A percentile compares a stretch with the other conserved stretches of the same genome.
Evolutionary conservation across 2,329 filamentous ascomycete genomes (phyloP).

Genomic region (Aureobasidium vineae): DNA sequence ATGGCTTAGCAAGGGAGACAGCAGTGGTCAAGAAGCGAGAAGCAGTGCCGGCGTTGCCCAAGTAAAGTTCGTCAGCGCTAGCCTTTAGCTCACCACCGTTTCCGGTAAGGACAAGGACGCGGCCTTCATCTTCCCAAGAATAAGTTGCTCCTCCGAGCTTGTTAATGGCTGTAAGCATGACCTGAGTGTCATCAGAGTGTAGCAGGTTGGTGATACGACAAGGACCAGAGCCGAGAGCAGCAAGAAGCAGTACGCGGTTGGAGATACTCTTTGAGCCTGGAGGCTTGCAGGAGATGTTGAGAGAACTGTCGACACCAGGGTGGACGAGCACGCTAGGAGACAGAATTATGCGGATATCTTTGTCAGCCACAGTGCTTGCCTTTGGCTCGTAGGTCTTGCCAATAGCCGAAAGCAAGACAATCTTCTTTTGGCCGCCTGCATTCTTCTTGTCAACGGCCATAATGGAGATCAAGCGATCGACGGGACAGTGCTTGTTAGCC

Average conservation of each 20-base stretch:
- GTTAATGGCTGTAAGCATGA: slow-evolving; percentile 90
- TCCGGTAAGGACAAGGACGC: slow-evolving; percentile 82
- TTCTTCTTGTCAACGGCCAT: slow-evolving; percentile 99
- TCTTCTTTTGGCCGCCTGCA: slow-evolving; percentile 89
- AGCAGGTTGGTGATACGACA: slow-evolving; percentile 90
- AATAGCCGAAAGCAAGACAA: slow-evolving; percentile 87
- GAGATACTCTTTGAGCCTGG: slow-evolving; percentile 98
- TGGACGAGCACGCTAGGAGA: slow-evolving; percentile 73
- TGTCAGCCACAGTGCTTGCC: slow-evolving; percentile 85
- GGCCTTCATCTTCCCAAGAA: slow-evolving; percentile 92
- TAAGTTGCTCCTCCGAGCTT: slow-evolving; percentile 84
- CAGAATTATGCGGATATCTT: slow-evolving; percentile 76
- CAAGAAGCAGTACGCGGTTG: slow-evolving; percentile 90
- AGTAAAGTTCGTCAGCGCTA: slow-evolving; percentile 73
- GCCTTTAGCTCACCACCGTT: slow-evolving; percentile 84
- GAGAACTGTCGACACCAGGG: slow-evolving; percentile 65
- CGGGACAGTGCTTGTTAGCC: slow-evolving; percentile 81
- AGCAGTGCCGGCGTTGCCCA: slow-evolving; percentile 95
- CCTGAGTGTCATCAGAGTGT: slow-evolving; percentile 95
- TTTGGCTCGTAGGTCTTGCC: slow-evolving; percentile 83
- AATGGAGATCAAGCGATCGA: slow-evolving; percentile 80
- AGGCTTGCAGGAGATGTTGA: slow-evolving; percentile 74
- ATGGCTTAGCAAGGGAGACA: slow-evolving; percentile 73
- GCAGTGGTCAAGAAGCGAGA: slow-evolving; percentile 94
- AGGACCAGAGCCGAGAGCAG: slow-evolving; percentile 79